Evolutionary conservation across 1,139 yeast species (phyloP), one percentile per base, ranked within the genome.

Genomic region (Debaryomyces udenii): DNA sequence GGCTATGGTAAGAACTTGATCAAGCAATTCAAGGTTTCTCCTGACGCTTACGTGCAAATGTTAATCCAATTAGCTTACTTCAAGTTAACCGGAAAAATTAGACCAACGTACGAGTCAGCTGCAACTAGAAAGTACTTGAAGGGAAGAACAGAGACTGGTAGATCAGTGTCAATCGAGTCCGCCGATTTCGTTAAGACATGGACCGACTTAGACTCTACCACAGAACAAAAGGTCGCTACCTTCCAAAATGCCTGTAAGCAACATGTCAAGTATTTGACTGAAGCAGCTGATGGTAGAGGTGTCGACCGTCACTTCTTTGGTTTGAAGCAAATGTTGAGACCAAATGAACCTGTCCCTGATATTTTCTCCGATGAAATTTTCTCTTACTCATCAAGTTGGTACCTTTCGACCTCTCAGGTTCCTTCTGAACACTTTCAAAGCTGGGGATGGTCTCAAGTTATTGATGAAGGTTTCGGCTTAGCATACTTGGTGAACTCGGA

Each of bases 71-170:
- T 86, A 52, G 88, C 90, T 13, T 79, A 83, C 59, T 91, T 74
- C 74, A 90, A 90, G 67, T 74, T 83, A 67, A 78, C 89, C 38
- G 96, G 96, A 23, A 81, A 78, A 43, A 74, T 82, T 46, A 78
- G 94, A 61, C 97, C 97, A 49, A 93, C 98, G 18, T 93, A 93
- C 64, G 99, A 93, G 66, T 86, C 96, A 37, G 97, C 97, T 6
- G 90, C 98, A 20, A 91, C 98, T 4, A 81, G 98, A 65, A 83
- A 82, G 60, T 91, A 77, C 68, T 86, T 83, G 59, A 83, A 80
- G 55, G 99, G 99, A 43, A 81, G 99, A 65, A 93, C 98, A n/a
- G 99, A 93, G 66, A 86, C 97, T 30, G 91, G 96, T 48, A 80
- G 99, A 60, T 69, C 90, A 6, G 96, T 89, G 17, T 83, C 96